phyloP scores from a whole-genome alignment of 1,139 yeast genomes.

The Candida sanyaensis region DNA sequence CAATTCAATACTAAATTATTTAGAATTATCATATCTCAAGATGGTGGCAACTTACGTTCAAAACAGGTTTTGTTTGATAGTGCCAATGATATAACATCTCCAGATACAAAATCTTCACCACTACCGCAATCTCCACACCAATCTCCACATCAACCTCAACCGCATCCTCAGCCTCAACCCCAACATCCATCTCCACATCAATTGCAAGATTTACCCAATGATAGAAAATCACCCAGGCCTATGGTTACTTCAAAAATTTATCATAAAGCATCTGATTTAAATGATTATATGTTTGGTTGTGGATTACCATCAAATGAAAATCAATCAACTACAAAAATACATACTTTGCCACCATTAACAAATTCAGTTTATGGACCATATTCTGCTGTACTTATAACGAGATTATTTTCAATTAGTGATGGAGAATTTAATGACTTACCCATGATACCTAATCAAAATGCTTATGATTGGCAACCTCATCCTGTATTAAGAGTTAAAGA shows the following conservation, averaged over 20 bases:
- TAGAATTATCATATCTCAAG: conserved; percentile 52
- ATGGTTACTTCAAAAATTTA: conserved; percentile 27
- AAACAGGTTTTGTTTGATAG: conserved; percentile 55
- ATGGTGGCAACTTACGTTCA: conserved; percentile 50
- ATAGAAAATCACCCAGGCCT: conserved; percentile 9
- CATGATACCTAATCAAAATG: conserved; percentile 5
- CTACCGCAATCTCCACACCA: too few species aligned
- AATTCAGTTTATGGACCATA: conserved; percentile 28
- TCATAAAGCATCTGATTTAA: conserved; percentile 47
- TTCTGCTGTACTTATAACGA: conserved; percentile 45
- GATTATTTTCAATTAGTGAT: conserved; percentile 46
- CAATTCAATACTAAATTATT: conserved; percentile 37
- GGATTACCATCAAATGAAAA: conserved; percentile 54
- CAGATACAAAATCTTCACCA: neutral
- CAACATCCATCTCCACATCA: conserved; percentile 5
- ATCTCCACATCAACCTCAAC: too few species aligned
- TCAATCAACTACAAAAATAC: conserved; percentile 48
- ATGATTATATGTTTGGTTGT: conserved; percentile 58
- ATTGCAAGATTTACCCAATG: conserved; percentile 3
- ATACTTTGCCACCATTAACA: conserved; percentile 45
- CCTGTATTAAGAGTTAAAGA: conserved; percentile 34
- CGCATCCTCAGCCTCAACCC: too few species aligned
- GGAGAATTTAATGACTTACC: conserved; percentile 17
- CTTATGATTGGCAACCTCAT: conserved; percentile 32
- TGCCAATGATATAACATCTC: conserved; percentile 20